These are phyloP conservation scores for Fusarium sp. DNA, from an alignment of 2,329 filamentous ascomycete species.

Conservation along the genomic window DNA sequence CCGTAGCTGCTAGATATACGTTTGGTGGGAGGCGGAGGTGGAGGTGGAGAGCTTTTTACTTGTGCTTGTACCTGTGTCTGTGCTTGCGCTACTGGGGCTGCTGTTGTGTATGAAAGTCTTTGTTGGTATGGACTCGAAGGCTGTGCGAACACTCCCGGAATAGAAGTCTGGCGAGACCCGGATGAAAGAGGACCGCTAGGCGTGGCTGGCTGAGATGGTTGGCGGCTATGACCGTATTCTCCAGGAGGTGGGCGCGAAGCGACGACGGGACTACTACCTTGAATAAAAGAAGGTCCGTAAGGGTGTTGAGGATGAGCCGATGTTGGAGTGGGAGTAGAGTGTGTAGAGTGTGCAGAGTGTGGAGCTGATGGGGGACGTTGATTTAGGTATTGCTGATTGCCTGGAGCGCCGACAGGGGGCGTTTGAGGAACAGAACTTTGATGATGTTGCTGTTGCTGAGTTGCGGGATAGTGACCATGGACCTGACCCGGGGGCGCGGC, in stretches of 20 bases:
- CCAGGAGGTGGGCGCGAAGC: constrained; percentile 57
- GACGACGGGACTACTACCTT: constrained; percentile 66
- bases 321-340: constrained; percentile 70
- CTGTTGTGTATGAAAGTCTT: constrained; percentile 50
- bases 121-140: constrained; percentile 72
- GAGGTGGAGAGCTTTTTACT: constrained; percentile 51
- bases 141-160: constrained; percentile 55
- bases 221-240: constrained; percentile 58
- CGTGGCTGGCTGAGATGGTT: constrained; percentile 65
- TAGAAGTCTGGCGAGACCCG: constrained; percentile 57
- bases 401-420: background rate
- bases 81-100: constrained; percentile 46
- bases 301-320: constrained; percentile 69
- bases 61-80: constrained; percentile 44
- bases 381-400: constrained; percentile 54
- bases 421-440: constrained; percentile 56
- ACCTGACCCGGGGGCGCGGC: constrained; percentile 26
- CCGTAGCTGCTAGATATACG: constrained; percentile 60
- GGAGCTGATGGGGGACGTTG: constrained; percentile 68
- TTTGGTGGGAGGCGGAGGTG: constrained; percentile 51
- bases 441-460: constrained; percentile 44
- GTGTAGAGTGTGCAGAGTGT: constrained; percentile 69
- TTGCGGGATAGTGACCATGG: constrained; percentile 47
- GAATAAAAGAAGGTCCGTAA: constrained; percentile 61
- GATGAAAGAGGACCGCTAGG: constrained; percentile 63